These are phyloP conservation scores for Dendrobium catenatum DNA, from an alignment of 106 monocot species.

Conservation along the genomic window DNA sequence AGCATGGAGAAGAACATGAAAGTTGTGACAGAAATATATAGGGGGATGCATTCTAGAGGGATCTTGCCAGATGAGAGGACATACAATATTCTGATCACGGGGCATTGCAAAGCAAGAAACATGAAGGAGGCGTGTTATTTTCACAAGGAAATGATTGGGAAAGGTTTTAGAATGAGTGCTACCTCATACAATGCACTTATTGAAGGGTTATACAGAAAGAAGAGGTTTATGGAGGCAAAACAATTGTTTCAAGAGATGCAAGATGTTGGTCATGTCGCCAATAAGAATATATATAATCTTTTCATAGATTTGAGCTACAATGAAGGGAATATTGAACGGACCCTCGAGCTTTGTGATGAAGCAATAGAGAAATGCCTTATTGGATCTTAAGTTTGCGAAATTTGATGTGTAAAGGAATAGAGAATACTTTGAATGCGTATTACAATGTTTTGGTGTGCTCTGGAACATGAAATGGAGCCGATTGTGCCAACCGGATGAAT, in stretches of 20 bases:
- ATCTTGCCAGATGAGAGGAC: constrained; percentile 78
- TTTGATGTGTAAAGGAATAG: neutral
- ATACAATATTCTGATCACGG: constrained; percentile 84
- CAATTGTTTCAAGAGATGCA: constrained; percentile 84
- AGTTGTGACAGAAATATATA: constrained; percentile 55
- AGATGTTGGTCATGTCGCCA: constrained; percentile 30
- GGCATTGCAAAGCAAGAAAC: constrained; percentile 89
- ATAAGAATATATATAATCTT: constrained; percentile 48
- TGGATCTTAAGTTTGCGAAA: constrained; percentile 14
- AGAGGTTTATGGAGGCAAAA: constrained; percentile 64
- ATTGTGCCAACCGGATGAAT: neutral
- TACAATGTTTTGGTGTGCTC: too few species aligned
- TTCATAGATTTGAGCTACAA: constrained; percentile 61
- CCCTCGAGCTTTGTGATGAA: constrained; percentile 82
- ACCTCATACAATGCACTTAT: constrained; percentile 66
- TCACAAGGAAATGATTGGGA: constrained; percentile 64
- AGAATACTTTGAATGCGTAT: neutral
- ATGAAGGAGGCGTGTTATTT: constrained; percentile 89
- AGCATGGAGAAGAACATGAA: constrained; percentile 77
- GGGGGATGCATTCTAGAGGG: constrained; percentile 45
- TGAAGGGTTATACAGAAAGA: constrained; percentile 52
- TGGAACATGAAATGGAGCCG: neutral
- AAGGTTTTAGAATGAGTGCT: constrained; percentile 50
- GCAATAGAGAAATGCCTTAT: constrained; percentile 38
- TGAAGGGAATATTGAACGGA: constrained; percentile 56